A percentile compares a stretch with the other conserved stretches of the same genome.
phyloP scores from a whole-genome alignment of 2,329 filamentous ascomycete genomes.

The Chlorencoelia australis region DNA sequence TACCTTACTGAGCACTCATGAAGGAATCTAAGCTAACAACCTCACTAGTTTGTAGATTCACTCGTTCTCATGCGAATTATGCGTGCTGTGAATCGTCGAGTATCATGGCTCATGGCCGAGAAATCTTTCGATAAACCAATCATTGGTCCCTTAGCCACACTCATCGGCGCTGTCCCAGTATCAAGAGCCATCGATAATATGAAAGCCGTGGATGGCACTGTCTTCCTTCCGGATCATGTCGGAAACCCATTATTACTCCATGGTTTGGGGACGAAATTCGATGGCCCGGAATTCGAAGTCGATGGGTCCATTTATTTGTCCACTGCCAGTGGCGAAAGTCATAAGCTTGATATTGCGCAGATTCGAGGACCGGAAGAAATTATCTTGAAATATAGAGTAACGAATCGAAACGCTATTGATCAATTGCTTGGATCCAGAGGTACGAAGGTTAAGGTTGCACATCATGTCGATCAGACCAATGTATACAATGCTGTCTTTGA shows the following conservation, averaged over 20 bases:
- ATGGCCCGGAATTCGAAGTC: slow-evolving; percentile 5
- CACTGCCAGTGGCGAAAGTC: slow-evolving; percentile 11
- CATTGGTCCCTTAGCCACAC: background rate
- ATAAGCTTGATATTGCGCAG: slow-evolving; percentile 6
- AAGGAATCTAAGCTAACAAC: too few species aligned
- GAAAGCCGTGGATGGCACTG: background rate
- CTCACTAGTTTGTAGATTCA: background rate
- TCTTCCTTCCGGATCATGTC: background rate
- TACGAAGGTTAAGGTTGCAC: slow-evolving; percentile 54
- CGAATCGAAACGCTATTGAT: background rate
- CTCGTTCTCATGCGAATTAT: slow-evolving; percentile 2
- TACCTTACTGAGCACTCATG: background rate
- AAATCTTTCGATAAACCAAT: slow-evolving; percentile 2
- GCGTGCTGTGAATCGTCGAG: background rate
- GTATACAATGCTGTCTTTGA: slow-evolving; percentile 92
- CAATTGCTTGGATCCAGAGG: background rate
- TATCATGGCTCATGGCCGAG: slow-evolving; percentile 3
- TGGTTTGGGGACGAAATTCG: slow-evolving; percentile 13
- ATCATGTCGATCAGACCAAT: slow-evolving; percentile 86
- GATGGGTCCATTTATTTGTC: slow-evolving; percentile 12
- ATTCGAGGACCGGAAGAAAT: background rate
- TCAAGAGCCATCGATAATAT: slow-evolving; percentile 2
- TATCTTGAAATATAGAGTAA: background rate
- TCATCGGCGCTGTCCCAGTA: background rate
- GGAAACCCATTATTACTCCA: slow-evolving; percentile 1